Evolutionary conservation across 169 alveolate species (phyloP).

Genomic region (Cryptosporidium bovis): DNA sequence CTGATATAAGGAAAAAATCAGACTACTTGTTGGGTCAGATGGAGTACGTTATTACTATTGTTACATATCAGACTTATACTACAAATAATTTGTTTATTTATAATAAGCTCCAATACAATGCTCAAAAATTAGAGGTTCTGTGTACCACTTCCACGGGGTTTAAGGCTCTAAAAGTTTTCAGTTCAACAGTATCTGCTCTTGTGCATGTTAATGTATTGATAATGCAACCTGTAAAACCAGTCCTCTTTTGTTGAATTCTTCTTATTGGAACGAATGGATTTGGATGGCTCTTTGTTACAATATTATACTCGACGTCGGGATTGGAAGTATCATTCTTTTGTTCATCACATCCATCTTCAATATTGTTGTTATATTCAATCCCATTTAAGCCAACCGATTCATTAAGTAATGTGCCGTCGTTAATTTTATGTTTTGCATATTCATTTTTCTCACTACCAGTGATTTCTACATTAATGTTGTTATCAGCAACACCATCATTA

Average conservation of each 20-base stretch:
- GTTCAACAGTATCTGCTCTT: constrained; percentile 45
- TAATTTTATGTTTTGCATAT: background rate
- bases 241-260: constrained; percentile 44
- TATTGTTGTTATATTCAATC: background rate
- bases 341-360: background rate
- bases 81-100: background rate
- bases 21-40: too few relatives aligned
- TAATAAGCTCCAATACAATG: background rate
- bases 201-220: constrained; percentile 62
- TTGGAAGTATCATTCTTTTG: background rate
- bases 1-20: too few relatives aligned
- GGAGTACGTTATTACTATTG: too few relatives aligned
- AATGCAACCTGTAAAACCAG: constrained; percentile 49
- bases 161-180: constrained; percentile 62
- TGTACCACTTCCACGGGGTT: constrained; percentile 43
- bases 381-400: background rate
- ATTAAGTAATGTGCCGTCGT: background rate
- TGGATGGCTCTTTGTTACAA: constrained; percentile 7
- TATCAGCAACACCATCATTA: background rate
- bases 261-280: constrained; percentile 44
- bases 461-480: background rate
- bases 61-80: too few relatives aligned
- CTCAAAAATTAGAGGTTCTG: constrained; percentile 15
- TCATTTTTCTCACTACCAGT: background rate
- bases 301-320: background rate